Conservation (phyloP, 768 basidiomycete species). For the Boletus eberwhitei region DNA sequence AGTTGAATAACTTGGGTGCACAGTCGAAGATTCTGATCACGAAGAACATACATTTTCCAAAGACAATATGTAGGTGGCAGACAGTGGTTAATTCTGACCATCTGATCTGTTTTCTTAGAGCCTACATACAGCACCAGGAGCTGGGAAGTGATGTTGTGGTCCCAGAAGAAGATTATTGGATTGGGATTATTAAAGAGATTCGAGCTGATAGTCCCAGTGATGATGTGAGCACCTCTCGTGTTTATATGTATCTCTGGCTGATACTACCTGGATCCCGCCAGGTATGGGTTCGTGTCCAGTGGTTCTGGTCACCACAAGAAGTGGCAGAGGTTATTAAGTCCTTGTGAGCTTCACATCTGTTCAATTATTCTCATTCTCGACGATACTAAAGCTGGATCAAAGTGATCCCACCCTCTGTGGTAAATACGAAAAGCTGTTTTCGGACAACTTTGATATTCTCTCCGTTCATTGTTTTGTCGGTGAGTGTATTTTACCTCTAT, state of each 20-base stretch:
- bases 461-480: slow-evolving; percentile 45
- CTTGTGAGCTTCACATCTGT: slow-evolving; percentile 39
- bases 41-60: slow-evolving; percentile 23
- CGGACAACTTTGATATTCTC: slow-evolving; percentile 48
- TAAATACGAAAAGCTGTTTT: slow-evolving; percentile 46
- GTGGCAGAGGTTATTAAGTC: slow-evolving; percentile 41
- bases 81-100: neutral
- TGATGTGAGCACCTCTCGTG: slow-evolving; percentile 23
- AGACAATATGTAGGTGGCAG: slow-evolving; percentile 34
- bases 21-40: slow-evolving; percentile 16
- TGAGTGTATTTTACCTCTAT: slow-evolving; percentile 17
- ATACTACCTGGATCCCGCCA: slow-evolving; percentile 14
- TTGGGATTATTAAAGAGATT: slow-evolving; percentile 48
- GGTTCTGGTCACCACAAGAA: slow-evolving; percentile 55
- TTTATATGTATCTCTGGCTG: neutral
- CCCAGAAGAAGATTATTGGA: slow-evolving; percentile 46
- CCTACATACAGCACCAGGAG: slow-evolving; percentile 28
- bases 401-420: slow-evolving; percentile 43
- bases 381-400: neutral
- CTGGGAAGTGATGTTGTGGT: slow-evolving; percentile 2
- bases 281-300: slow-evolving; percentile 54
- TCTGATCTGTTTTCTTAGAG: slow-evolving; percentile 22
- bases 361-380: neutral
- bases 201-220: slow-evolving; percentile 26
- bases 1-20: neutral